Evolutionary conservation across 257 asterid genomes (phyloP).

Genomic region (Fraxinus americana): DNA sequence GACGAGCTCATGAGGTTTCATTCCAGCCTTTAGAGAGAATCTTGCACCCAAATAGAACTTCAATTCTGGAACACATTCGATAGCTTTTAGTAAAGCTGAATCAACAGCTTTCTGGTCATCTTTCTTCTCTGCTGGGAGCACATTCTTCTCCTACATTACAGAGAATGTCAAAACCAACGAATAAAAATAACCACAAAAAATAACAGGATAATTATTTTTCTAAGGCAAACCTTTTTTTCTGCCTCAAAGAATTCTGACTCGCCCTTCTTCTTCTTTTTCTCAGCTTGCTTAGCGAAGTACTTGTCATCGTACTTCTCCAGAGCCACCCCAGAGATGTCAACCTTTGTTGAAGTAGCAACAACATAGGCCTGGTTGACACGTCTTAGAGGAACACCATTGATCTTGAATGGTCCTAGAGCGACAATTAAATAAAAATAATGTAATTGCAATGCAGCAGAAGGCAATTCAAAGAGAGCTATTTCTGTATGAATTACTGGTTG

Average conservation of each 20-base stretch:
- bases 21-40: constrained; percentile 42
- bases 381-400: constrained; percentile 53
- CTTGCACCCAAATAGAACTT: constrained; percentile 43
- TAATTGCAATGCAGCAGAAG: not conserved
- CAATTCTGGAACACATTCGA: constrained; percentile 36
- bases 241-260: constrained; percentile 46
- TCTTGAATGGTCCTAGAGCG: constrained; percentile 48
- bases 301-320: constrained; percentile 44
- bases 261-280: constrained; percentile 41
- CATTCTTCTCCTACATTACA: constrained; percentile 36
- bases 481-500: not conserved
- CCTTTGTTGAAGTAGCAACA: constrained; percentile 48
- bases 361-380: constrained; percentile 56
- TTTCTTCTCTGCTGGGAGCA: constrained; percentile 36
- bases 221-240: constrained; percentile 38
- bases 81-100: constrained; percentile 26
- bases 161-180: not conserved
- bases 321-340: constrained; percentile 42
- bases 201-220: not conserved
- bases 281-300: constrained; percentile 44
- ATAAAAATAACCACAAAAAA: not conserved
- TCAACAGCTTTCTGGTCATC: constrained; percentile 44
- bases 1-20: constrained; percentile 47
- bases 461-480: not conserved
- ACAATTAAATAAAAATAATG: not conserved